Evolutionary conservation across 139 green algal species (phyloP).

Genomic region (Diplosphaera chodatii): DNA sequence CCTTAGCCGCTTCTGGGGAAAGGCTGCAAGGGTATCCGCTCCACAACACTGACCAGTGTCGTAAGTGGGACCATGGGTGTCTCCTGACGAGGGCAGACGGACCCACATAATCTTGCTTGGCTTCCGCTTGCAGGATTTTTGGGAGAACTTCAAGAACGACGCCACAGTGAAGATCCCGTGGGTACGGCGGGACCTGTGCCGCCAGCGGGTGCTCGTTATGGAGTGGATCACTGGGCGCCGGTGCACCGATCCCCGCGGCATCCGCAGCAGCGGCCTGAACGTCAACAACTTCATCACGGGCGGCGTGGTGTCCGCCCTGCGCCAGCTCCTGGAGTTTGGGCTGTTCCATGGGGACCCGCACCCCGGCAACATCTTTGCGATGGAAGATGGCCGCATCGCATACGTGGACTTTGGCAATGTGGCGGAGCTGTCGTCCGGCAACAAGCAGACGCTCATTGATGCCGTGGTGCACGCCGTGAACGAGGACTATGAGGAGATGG

Average conservation of each 20-base stretch:
- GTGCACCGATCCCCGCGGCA: conserved; percentile 71
- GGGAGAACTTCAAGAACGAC: conserved; percentile 86
- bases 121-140: conserved; percentile 65
- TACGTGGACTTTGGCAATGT: conserved; percentile 99
- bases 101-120: not conserved
- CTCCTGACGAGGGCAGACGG: too few relatives aligned
- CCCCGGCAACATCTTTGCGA: conserved; percentile 94
- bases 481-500: conserved; percentile 93
- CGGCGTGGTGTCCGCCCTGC: conserved; percentile 87
- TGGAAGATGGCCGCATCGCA: conserved; percentile 94
- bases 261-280: conserved; percentile 62
- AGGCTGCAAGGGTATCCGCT: too few relatives aligned
- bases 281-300: conserved; percentile 84
- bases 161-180: conserved; percentile 95
- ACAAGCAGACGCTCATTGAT: conserved; percentile 89
- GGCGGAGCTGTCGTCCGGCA: conserved; percentile 79
- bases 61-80: too few relatives aligned
- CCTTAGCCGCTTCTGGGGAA: too few relatives aligned
- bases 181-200: conserved; percentile 76
- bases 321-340: conserved; percentile 98
- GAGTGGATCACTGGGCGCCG: conserved; percentile 98
- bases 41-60: too few relatives aligned
- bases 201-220: conserved; percentile 82
- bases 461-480: conserved; percentile 98
- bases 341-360: conserved; percentile 98